Percentiles rank a stretch among this genome's conserved stretches.
Evolutionary conservation across 306 rosid genomes (phyloP).

Genomic region (Elaeagnus macrophylla): DNA sequence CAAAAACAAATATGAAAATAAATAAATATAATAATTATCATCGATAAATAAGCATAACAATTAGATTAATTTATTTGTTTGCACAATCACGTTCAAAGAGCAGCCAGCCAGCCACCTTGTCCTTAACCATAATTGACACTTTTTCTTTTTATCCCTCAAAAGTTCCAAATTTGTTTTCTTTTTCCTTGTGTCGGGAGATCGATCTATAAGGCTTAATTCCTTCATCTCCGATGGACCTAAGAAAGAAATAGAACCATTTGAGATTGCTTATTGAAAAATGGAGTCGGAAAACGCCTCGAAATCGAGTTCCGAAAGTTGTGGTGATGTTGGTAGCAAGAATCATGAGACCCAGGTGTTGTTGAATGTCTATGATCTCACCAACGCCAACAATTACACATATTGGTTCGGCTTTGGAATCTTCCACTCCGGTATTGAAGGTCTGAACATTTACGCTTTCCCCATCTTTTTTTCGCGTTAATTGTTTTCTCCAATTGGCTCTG

Average conservation of each 20-base stretch:
- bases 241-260: constrained; percentile 4
- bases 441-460: background rate
- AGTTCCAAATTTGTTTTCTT: background rate
- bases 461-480: background rate
- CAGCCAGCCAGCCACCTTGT: background rate
- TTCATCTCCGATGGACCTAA: constrained; percentile 20
- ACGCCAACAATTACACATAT: constrained; percentile 58
- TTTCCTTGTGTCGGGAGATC: constrained; percentile 14
- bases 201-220: constrained; percentile 25
- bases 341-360: constrained; percentile 36
- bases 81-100: too few relatives aligned
- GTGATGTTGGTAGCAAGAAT: constrained; percentile 23
- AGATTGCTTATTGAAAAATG: constrained; percentile 32
- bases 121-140: background rate
- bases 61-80: too few relatives aligned
- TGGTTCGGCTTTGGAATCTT: constrained; percentile 92
- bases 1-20: too few relatives aligned
- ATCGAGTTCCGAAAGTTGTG: constrained; percentile 22
- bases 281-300: constrained; percentile 43
- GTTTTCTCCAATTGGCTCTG: background rate
- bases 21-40: too few relatives aligned
- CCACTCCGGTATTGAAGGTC: constrained; percentile 96
- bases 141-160: constrained; percentile 2
- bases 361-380: constrained; percentile 93
- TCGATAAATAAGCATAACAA: too few relatives aligned